A percentile compares a stretch with the other conserved stretches of the same genome.
phyloP scores from a whole-genome alignment of 208 protist species.

The Acanthamoeba culbertsoni region DNA sequence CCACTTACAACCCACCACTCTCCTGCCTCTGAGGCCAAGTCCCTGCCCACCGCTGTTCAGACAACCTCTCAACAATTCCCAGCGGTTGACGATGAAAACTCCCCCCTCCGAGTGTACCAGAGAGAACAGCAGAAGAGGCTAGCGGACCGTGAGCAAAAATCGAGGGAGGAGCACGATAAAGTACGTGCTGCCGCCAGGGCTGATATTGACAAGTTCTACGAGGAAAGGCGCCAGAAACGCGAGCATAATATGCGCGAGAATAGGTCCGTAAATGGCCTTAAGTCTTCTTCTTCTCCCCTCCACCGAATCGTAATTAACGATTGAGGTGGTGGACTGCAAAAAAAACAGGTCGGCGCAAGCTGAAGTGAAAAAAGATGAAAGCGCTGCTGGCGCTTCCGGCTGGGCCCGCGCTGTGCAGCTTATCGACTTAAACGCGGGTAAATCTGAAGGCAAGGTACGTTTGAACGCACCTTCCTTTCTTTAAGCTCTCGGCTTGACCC shows the following conservation, averaged over 20 bases:
- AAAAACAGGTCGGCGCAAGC: background rate
- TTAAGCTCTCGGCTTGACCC: background rate
- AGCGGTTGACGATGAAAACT: background rate
- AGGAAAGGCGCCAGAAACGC: constrained; percentile 27
- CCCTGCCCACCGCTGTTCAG: too few relatives aligned
- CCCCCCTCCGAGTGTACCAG: constrained; percentile 29
- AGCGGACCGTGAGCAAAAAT: background rate
- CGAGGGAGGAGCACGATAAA: constrained; percentile 21
- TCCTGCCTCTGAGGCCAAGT: background rate
- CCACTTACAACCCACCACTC: too few relatives aligned
- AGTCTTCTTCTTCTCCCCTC: background rate
- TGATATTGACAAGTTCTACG: constrained; percentile 57
- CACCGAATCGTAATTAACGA: background rate
- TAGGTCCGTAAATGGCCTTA: background rate
- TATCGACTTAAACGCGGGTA: constrained; percentile 1
- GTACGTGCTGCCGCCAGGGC: background rate
- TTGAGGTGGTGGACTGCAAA: background rate
- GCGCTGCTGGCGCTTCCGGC: background rate
- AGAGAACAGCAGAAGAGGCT: background rate
- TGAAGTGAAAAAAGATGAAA: background rate
- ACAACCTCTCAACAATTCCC: background rate
- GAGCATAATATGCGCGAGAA: background rate
- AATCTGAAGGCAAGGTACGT: background rate
- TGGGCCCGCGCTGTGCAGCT: background rate
- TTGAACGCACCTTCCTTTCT: background rate